These are phyloP conservation scores for Thuidium tamariscinum DNA, from an alignment of 225 moss, liverwort and hornwort genomes.

Conservation along the genomic window DNA sequence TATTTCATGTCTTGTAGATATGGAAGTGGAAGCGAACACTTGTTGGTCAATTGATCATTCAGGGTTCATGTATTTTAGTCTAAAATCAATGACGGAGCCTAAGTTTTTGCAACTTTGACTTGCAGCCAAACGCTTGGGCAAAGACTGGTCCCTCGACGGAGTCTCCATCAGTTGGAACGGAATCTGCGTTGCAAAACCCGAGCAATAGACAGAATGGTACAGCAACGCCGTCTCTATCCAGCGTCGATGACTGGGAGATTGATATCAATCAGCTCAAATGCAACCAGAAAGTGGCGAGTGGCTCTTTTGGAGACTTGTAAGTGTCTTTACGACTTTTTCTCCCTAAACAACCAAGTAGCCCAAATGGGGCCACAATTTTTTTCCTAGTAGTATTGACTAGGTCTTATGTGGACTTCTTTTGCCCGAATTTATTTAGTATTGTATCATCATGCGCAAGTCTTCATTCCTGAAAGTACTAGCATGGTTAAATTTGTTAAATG, in stretches of 20 bases:
- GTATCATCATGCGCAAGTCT: not conserved
- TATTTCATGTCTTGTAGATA: not conserved
- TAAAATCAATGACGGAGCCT: not conserved
- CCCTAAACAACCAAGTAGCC: not conserved
- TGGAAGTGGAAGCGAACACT: not conserved
- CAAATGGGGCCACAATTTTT: not conserved
- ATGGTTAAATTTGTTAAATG: not conserved
- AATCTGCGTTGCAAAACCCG: conserved; percentile 3
- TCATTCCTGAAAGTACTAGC: not conserved
- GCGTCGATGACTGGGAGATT: conserved; percentile 90
- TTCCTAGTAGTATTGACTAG: not conserved
- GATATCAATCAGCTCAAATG: conserved; percentile 80
- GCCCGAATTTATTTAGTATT: not conserved
- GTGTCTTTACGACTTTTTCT: not conserved
- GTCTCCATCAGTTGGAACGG: not conserved
- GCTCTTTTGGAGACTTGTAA: conserved; percentile 97
- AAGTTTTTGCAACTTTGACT: not conserved
- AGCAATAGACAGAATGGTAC: conserved; percentile 16
- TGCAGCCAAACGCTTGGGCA: conserved; percentile 25
- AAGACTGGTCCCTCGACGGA: not conserved
- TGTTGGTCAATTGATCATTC: not conserved
- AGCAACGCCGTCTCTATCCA: not conserved
- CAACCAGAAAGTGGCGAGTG: conserved; percentile 75
- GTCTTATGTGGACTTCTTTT: not conserved
- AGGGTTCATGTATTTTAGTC: not conserved